These are phyloP conservation scores for Cryptomeria japonica DNA, from an alignment of 75 land plant genomes.

Conservation along the genomic window DNA sequence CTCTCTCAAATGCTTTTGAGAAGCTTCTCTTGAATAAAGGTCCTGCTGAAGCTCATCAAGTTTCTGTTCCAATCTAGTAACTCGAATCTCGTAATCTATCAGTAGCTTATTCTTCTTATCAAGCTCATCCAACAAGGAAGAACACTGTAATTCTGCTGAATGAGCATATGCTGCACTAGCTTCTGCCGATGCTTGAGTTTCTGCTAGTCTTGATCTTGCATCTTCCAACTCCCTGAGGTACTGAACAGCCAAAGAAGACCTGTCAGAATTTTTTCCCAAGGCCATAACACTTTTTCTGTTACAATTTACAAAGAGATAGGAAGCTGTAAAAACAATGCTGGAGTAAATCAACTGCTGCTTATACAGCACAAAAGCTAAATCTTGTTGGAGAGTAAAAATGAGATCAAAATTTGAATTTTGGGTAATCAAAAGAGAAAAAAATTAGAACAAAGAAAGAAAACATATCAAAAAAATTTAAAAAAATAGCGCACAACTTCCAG, in stretches of 20 bases:
- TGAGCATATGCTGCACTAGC: conserved; percentile 72
- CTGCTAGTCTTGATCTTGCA: conserved; percentile 52
- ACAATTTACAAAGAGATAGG: not conserved
- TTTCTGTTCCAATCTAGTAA: conserved; percentile 47
- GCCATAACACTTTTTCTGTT: not conserved
- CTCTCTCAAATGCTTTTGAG: conserved; percentile 67
- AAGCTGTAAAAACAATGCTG: not conserved
- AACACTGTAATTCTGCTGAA: conserved; percentile 60
- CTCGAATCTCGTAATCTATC: conserved; percentile 52
- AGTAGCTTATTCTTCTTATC: conserved; percentile 52
- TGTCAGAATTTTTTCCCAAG: not conserved
- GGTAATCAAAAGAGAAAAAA: not conserved
- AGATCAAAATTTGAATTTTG: not conserved
- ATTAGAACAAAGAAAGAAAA: not conserved
- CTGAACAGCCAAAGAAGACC: conserved; percentile 28
- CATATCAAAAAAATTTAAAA: not conserved
- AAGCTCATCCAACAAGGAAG: conserved; percentile 47
- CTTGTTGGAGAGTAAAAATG: not conserved
- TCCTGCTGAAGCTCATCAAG: conserved; percentile 58
- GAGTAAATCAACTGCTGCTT: not conserved
- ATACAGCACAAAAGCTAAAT: not conserved
- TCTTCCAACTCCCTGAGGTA: conserved; percentile 53
- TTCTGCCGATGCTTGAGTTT: conserved; percentile 59
- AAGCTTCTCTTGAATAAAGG: conserved; percentile 50
- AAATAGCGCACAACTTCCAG: not conserved